A percentile compares a stretch with the other conserved stretches of the same genome.
phyloP scores from a whole-genome alignment of 352 stramenopile species.

The Salisapilia sapeloensis region DNA sequence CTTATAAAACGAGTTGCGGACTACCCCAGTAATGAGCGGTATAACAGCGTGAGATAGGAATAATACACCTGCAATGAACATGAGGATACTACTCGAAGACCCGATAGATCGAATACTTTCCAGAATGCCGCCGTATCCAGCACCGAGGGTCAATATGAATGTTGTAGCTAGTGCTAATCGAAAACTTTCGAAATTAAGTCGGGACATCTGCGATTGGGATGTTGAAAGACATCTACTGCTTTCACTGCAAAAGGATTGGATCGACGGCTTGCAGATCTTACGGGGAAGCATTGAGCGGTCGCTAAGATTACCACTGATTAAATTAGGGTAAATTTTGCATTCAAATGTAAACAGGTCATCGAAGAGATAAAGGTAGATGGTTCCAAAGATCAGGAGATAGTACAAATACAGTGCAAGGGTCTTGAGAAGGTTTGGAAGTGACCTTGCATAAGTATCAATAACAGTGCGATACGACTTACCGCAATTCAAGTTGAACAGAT shows the following conservation, averaged over 20 bases:
- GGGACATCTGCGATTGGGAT: constrained; percentile 17
- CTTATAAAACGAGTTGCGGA: constrained; percentile 53
- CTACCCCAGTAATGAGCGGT: constrained; percentile 65
- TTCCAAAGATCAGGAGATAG: constrained; percentile 74
- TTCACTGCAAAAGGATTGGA: constrained; percentile 4
- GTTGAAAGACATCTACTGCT: constrained; percentile 34
- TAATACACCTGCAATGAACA: constrained; percentile 65
- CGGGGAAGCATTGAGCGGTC: no score
- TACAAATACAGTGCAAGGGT: constrained; percentile 69
- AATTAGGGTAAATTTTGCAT: constrained; percentile 20
- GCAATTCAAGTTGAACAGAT: constrained; percentile 41
- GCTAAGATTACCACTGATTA: no score
- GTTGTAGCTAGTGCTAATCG: constrained; percentile 8
- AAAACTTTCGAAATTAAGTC: constrained; percentile 27
- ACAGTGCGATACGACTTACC: constrained; percentile 68
- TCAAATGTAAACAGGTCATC: constrained; percentile 64
- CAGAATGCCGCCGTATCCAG: neutral
- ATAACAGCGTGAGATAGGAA: constrained; percentile 80
- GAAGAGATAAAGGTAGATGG: constrained; percentile 79
- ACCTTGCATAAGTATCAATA: constrained; percentile 53
- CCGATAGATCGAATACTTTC: neutral
- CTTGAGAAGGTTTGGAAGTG: constrained; percentile 55
- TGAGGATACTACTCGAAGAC: constrained; percentile 27
- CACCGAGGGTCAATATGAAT: constrained; percentile 1
- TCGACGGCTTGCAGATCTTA: neutral